Conservation (phyloP, 2,329 filamentous ascomycete genomes). For the Aureobasidium sp. region DNA sequence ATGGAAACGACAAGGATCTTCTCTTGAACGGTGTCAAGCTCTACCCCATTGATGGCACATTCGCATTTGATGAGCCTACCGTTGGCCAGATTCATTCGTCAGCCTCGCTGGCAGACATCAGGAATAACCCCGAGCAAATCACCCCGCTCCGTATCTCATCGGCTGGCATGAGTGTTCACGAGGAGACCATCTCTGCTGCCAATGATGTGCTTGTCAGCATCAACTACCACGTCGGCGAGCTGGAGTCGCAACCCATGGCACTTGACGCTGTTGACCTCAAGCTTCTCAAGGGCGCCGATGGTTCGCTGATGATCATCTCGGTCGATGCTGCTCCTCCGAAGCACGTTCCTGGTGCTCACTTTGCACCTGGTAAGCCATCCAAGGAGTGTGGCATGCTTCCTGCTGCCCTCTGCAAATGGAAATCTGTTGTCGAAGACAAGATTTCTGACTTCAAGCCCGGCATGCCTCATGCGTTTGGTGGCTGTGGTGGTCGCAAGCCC, state of each 20-base stretch:
- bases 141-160: conserved; percentile 26
- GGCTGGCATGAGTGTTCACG: conserved; percentile 31
- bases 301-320: conserved; percentile 49
- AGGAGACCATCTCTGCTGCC: conserved; percentile 44
- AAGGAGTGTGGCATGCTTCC: conserved; percentile 32
- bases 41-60: conserved; percentile 36
- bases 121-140: conserved; percentile 25
- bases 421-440: conserved; percentile 43
- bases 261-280: conserved; percentile 52
- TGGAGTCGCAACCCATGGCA: conserved; percentile 45
- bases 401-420: conserved; percentile 50
- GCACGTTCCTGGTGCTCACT: conserved; percentile 20
- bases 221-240: conserved; percentile 53
- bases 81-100: conserved; percentile 24
- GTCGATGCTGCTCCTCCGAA: conserved; percentile 28
- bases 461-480: conserved; percentile 18
- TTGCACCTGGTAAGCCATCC: not conserved
- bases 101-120: conserved; percentile 21
- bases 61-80: conserved; percentile 8
- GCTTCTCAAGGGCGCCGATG: conserved; percentile 52
- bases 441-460: conserved; percentile 33
- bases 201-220: conserved; percentile 48
- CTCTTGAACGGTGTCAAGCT: conserved; percentile 55
- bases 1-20: conserved; percentile 41
- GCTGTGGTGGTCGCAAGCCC: conserved; percentile 22